phyloP scores from a whole-genome alignment of 2,329 filamentous ascomycete species.

The Aspergillus hortae region DNA sequence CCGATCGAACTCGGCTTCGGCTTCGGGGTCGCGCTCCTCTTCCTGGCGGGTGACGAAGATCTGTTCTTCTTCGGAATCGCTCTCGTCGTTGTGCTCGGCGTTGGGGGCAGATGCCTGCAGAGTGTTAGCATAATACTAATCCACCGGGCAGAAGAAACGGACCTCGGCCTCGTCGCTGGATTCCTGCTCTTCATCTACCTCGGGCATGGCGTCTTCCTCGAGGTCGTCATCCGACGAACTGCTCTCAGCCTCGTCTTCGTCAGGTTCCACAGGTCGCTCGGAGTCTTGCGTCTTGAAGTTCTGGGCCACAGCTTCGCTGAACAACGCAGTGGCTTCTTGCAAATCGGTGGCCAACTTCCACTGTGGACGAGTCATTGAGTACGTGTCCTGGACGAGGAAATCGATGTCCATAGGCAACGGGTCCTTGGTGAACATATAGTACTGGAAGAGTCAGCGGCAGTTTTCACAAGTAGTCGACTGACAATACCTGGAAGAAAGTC shows the following conservation, averaged over 20 bases:
- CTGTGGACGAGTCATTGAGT: slow-evolving; percentile 76
- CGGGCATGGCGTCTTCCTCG: slow-evolving; percentile 55
- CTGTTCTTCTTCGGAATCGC: slow-evolving; percentile 73
- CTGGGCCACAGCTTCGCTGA: slow-evolving; percentile 82
- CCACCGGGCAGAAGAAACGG: slow-evolving; percentile 27
- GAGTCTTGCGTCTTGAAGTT: slow-evolving; percentile 78
- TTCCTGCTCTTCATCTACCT: slow-evolving; percentile 55
- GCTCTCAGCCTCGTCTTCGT: slow-evolving; percentile 71
- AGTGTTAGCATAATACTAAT: background rate
- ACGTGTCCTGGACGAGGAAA: slow-evolving; percentile 92
- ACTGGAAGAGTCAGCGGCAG: slow-evolving; percentile 48
- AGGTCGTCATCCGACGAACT: slow-evolving; percentile 74
- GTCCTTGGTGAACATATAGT: slow-evolving; percentile 90
- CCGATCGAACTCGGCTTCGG: slow-evolving; percentile 94
- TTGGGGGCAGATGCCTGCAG: slow-evolving; percentile 42
- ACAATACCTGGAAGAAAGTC: slow-evolving; percentile 76
- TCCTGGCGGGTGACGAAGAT: slow-evolving; percentile 90
- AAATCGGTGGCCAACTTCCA: slow-evolving; percentile 83
- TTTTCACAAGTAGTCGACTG: slow-evolving; percentile 8
- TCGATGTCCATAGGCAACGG: slow-evolving; percentile 94
- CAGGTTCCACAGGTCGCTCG: slow-evolving; percentile 66
- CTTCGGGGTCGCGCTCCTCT: slow-evolving; percentile 86
- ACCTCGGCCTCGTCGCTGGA: slow-evolving; percentile 50
- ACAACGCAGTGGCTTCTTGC: slow-evolving; percentile 77
- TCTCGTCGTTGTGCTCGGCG: slow-evolving; percentile 42